These are phyloP conservation scores for Xylaria castorea DNA, from an alignment of 495 filamentous ascomycete species.

Conservation along the genomic window DNA sequence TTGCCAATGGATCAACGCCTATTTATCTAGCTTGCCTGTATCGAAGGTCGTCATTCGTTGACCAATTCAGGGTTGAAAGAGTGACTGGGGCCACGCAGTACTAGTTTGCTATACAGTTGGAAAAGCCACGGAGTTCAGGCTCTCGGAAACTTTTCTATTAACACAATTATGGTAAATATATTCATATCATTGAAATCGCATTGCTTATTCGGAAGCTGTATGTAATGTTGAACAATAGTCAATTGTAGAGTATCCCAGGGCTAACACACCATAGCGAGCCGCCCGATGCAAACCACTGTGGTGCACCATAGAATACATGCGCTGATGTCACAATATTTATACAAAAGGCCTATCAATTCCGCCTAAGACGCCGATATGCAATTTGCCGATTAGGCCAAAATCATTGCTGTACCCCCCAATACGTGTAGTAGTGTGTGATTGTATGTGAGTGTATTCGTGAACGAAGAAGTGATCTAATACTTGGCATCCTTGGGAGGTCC, in stretches of 20 bases:
- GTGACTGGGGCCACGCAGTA: background rate
- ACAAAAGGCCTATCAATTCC: background rate
- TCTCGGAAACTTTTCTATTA: too few species aligned
- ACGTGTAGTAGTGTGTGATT: background rate
- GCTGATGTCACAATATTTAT: conserved; percentile 9
- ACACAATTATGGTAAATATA: background rate
- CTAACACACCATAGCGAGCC: background rate
- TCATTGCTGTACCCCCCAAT: background rate
- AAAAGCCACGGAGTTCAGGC: too few species aligned
- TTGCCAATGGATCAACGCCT: conserved; percentile 9
- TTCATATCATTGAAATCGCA: background rate
- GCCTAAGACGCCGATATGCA: conserved; percentile 6
- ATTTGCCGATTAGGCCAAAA: background rate
- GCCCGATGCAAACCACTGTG: background rate
- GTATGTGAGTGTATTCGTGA: background rate
- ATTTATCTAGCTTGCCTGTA: conserved; percentile 3
- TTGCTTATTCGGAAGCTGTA: background rate
- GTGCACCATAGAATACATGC: background rate
- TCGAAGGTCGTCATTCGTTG: background rate
- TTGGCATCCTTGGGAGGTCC: conserved; percentile 60
- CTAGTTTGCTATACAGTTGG: too few species aligned
- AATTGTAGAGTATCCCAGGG: conserved; percentile 4
- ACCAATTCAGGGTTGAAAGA: background rate
- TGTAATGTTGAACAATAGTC: background rate
- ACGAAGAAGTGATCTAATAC: conserved; percentile 33